These are phyloP conservation scores for Termitomyces sp. DNA, from an alignment of 768 basidiomycete genomes.

Conservation along the genomic window DNA sequence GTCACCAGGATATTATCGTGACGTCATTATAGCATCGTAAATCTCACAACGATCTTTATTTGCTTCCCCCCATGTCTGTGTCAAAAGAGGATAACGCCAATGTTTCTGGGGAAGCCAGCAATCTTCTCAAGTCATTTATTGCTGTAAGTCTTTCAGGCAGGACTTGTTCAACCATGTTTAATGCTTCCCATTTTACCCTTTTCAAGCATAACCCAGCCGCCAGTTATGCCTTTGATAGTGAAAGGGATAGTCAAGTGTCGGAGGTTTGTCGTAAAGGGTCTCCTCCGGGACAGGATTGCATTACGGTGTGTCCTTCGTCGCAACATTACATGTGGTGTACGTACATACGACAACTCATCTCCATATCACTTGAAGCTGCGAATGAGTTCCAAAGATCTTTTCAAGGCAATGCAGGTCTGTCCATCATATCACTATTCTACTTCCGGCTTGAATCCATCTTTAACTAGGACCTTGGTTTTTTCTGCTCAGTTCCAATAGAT, in stretches of 20 bases:
- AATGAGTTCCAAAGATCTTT: conserved; percentile 62
- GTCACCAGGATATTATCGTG: no score
- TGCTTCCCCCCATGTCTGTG: not conserved
- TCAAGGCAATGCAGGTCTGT: conserved; percentile 71
- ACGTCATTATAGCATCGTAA: not conserved
- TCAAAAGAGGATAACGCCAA: not conserved
- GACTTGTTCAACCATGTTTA: not conserved
- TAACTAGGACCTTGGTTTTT: conserved; percentile 60
- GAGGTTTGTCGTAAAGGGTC: conserved; percentile 55
- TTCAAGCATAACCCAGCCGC: conserved; percentile 47
- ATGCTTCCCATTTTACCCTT: not conserved
- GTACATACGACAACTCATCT: not conserved
- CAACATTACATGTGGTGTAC: not conserved
- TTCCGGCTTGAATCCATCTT: not conserved
- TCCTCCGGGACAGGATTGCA: conserved; percentile 47
- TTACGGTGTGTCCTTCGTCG: conserved; percentile 41
- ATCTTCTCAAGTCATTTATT: conserved; percentile 17
- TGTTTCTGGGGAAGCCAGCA: conserved; percentile 4
- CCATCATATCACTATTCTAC: not conserved
- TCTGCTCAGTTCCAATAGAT: conserved; percentile 66
- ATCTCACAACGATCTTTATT: not conserved
- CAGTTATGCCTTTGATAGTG: conserved; percentile 62
- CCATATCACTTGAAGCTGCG: conserved; percentile 39
- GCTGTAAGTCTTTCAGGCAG: conserved; percentile 6
- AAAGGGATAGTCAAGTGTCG: conserved; percentile 53